These are phyloP conservation scores for Salix dunnii DNA, from an alignment of 345 rosid species.

Conservation along the genomic window DNA sequence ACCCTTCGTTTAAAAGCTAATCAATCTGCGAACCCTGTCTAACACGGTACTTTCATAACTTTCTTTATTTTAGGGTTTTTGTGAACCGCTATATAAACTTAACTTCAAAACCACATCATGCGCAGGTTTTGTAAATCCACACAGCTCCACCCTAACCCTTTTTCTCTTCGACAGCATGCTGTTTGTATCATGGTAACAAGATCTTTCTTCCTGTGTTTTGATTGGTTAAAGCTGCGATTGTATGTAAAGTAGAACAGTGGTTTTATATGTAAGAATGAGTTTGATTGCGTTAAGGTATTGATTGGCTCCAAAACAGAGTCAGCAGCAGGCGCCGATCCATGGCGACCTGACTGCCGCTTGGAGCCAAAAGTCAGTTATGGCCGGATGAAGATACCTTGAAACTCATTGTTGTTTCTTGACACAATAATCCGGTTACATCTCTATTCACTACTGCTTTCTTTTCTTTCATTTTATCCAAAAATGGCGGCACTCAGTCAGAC, in stretches of 20 bases:
- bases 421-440: conserved; percentile 1
- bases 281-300: not conserved
- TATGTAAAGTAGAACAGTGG: not conserved
- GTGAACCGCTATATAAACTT: not conserved
- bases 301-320: conserved; percentile 38
- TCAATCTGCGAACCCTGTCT: not conserved
- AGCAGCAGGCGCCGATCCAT: conserved; percentile 35
- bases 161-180: not conserved
- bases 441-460: not conserved
- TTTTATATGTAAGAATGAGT: not conserved
- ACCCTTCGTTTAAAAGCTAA: not conserved
- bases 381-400: conserved; percentile 20
- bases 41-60: not conserved
- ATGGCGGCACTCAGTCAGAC: conserved; percentile 22
- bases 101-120: no score
- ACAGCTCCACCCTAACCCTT: not conserved
- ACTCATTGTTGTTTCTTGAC: conserved; percentile 4
- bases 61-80: not conserved
- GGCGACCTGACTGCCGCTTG: conserved; percentile 44
- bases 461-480: not conserved
- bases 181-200: no score
- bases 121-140: no score
- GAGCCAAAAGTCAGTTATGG: conserved; percentile 27
- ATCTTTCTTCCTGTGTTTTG: no score
- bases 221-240: no score